phyloP scores from a whole-genome alignment of 2,329 filamentous ascomycete genomes.

The Penicillium aurantiogriseum region DNA sequence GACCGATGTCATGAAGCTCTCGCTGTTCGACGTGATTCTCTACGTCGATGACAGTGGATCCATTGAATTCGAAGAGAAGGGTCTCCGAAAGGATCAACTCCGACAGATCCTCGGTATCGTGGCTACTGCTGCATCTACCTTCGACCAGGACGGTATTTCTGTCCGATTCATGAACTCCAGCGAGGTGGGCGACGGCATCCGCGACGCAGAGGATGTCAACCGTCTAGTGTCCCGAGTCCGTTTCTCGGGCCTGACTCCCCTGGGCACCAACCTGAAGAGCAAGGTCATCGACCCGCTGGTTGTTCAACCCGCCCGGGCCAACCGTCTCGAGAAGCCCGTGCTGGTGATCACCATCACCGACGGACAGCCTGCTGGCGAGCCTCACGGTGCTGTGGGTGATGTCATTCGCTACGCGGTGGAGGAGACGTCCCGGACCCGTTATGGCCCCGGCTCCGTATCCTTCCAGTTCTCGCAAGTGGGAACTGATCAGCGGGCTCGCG shows the following conservation, averaged over 20 bases:
- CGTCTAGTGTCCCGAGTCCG: conserved; percentile 57
- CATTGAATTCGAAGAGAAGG: conserved; percentile 67
- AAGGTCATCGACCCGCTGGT: conserved; percentile 65
- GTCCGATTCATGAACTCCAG: conserved; percentile 69
- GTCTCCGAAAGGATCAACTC: conserved; percentile 65
- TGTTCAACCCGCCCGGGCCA: conserved; percentile 51
- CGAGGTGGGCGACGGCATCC: conserved; percentile 54
- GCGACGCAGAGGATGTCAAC: conserved; percentile 57
- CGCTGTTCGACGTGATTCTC: conserved; percentile 61
- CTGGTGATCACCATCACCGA: conserved; percentile 66
- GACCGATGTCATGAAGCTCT: conserved; percentile 62
- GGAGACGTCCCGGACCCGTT: conserved; percentile 51
- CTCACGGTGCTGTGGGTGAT: conserved; percentile 56
- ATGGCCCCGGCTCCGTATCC: conserved; percentile 58
- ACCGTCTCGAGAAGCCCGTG: conserved; percentile 61
- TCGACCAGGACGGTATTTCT: conserved; percentile 66
- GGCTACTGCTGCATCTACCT: conserved; percentile 64
- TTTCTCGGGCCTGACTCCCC: conserved; percentile 66
- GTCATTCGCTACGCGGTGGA: conserved; percentile 56
- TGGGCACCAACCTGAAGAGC: conserved; percentile 61
- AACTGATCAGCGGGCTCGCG: conserved; percentile 62
- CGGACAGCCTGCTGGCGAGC: conserved; percentile 64
- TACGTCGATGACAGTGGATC: conserved; percentile 69
- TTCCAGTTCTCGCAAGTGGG: conserved; percentile 71
- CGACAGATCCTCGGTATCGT: conserved; percentile 63